Base-by-base conservation (phyloP, 1,139 yeast species). In the Debaryomyces coudertii region DNA sequence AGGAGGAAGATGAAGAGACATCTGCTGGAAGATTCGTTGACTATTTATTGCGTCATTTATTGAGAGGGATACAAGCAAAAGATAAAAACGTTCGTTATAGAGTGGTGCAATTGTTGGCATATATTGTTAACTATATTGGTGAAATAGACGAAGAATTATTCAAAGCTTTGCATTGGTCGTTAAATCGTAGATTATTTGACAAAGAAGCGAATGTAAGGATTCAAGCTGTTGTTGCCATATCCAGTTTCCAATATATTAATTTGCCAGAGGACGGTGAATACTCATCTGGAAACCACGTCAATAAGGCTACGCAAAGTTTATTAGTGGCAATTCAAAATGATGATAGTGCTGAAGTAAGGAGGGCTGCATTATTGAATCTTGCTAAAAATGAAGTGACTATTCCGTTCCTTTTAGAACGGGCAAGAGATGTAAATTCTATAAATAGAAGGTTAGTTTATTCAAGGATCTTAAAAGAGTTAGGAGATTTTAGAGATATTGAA, bases 301-400 rank as follows among this genome's bases (percentile, higher is more conserved):
- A 53, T 25, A 53, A 52, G 8, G 57, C 58, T 7, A 77, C 82
- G 1, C 71, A 76, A 30, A 73, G 76, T 40, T 66, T 90, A 24
- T 55, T 85, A 31, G 59, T 68, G 16, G 77, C 86, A 0, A 69
- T 90, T 56, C 85, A 83, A 56, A 80, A 85, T 58, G 99, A 93
- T 63, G 81, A 90, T 2, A 85, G 85, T 55, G 84, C 97, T 0
- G 99, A 93, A 53, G 97, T 92, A 1, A 77, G 99, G 54, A 74
- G 97, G 45, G 90, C 96, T 0, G 95, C 93, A 1, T 66, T 90
- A 55, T 68, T 87, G 40, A 88, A 90, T 58, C 62, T 92, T 31
- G 79, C 77, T 18, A 84, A 83, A 55, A 79, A 77, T 40, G 60
- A 67, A 9, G 54, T 61, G 1, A 85, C 92, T 0, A 68, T 82